Percentiles rank a stretch among this genome's conserved stretches.
Evolutionary conservation across 1,139 yeast genomes (phyloP).

Genomic region (Citeromyces hawaiiensis): DNA sequence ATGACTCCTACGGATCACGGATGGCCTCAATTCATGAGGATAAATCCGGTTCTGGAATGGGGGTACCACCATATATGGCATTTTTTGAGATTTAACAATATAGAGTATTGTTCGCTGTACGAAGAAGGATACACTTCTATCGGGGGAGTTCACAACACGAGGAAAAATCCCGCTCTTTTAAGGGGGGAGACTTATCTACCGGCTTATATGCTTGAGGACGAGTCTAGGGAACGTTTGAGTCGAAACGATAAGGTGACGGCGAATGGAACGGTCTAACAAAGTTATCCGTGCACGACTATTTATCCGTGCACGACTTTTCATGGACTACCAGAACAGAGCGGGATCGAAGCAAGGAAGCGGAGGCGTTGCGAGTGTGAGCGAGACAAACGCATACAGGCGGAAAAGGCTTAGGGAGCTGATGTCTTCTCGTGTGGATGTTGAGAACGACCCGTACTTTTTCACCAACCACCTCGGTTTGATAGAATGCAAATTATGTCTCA

Average conservation of each 20-base stretch:
- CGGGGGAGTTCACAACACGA: constrained; percentile 61
- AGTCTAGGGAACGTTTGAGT: constrained; percentile 47
- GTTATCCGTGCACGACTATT: too few relatives aligned
- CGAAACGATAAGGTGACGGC: constrained; percentile 10
- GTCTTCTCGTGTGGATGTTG: constrained; percentile 48
- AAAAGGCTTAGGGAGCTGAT: constrained; percentile 55
- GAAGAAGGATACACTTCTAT: constrained; percentile 73
- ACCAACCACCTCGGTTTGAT: constrained; percentile 60
- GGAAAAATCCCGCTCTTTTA: constrained; percentile 47
- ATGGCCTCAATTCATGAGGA: constrained; percentile 75
- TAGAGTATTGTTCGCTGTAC: constrained; percentile 57
- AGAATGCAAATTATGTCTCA: constrained; percentile 67
- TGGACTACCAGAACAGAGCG: constrained; percentile 47
- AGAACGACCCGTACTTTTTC: constrained; percentile 66
- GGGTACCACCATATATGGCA: constrained; percentile 70
- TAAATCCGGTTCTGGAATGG: constrained; percentile 82
- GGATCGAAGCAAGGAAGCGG: constrained; percentile 54
- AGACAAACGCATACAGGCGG: constrained; percentile 51
- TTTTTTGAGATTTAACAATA: constrained; percentile 30
- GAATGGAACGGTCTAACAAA: constrained; percentile 47
- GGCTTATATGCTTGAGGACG: constrained; percentile 50
- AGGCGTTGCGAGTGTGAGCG: constrained; percentile 62
- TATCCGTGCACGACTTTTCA: too few relatives aligned
- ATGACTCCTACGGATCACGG: constrained; percentile 66
- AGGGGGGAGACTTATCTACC: constrained; percentile 32